Percentiles rank a stretch among this genome's conserved stretches.
These are phyloP conservation scores for Hyparrhenia diplandra DNA, from an alignment of 176 grass and related monocot species.

Conservation along the genomic window DNA sequence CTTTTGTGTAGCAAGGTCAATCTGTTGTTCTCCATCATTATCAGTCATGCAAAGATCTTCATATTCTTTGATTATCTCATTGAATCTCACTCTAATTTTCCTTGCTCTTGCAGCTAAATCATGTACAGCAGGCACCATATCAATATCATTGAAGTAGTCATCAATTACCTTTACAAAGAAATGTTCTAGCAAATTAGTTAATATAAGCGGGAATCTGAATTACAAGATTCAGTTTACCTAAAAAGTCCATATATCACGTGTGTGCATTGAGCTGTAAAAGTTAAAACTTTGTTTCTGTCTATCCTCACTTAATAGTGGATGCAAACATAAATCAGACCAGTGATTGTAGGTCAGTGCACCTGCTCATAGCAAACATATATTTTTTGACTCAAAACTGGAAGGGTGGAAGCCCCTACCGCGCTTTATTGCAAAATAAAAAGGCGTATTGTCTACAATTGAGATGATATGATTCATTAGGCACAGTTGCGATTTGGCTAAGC, in stretches of 20 bases:
- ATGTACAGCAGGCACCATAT: background rate
- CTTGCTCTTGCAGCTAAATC: constrained; percentile 10
- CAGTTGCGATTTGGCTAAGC: background rate
- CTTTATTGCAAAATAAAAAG: too few relatives aligned
- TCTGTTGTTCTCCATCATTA: background rate
- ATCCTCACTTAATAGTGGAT: background rate
- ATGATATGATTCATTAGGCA: background rate
- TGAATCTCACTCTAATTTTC: constrained; percentile 10
- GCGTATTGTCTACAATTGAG: background rate
- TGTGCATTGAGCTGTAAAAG: background rate
- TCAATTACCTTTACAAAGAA: background rate
- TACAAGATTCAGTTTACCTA: background rate
- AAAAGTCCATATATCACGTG: background rate
- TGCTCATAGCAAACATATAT: background rate
- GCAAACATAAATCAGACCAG: background rate
- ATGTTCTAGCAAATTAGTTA: background rate
- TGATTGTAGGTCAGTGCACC: background rate
- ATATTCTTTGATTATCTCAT: constrained; percentile 27
- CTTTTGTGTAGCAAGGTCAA: background rate
- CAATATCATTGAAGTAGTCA: background rate
- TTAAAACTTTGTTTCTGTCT: too few relatives aligned
- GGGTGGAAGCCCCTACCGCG: too few relatives aligned
- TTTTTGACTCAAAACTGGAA: too few relatives aligned
- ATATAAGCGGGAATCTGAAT: background rate
- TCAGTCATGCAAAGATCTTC: constrained; percentile 3